Evolutionary conservation across 345 rosid genomes (phyloP).

Genomic region (Angophora floribunda): DNA sequence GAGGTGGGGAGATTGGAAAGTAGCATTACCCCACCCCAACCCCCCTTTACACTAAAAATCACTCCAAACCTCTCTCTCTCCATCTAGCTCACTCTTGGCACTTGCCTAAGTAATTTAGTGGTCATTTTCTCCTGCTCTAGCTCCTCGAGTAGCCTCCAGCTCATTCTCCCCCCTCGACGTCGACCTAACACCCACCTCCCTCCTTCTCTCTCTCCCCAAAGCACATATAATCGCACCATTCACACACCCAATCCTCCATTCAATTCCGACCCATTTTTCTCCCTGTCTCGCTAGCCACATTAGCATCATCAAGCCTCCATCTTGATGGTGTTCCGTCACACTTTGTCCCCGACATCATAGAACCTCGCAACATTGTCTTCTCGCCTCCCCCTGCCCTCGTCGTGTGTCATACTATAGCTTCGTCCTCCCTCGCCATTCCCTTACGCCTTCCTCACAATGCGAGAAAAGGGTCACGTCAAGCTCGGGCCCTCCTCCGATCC

Average conservation of each 20-base stretch:
- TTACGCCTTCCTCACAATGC: not conserved
- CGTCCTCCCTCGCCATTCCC: not conserved
- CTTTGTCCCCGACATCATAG: not conserved
- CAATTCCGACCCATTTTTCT: not conserved
- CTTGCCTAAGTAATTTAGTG: not conserved
- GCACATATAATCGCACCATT: not conserved
- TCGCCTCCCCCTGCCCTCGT: no score
- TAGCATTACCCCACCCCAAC: not conserved
- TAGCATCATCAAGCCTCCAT: not conserved
- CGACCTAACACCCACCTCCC: constrained; percentile 35
- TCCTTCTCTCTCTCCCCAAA: not conserved
- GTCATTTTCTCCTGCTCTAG: not conserved
- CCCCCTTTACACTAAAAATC: not conserved
- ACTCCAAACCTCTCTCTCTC: not conserved
- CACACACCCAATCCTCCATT: not conserved
- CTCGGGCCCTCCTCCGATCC: constrained; percentile 5
- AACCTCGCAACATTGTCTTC: not conserved
- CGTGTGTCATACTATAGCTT: no score
- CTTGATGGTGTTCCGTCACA: not conserved
- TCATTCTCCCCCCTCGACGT: constrained; percentile 14
- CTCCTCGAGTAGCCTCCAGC: constrained; percentile 46
- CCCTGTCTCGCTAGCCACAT: not conserved
- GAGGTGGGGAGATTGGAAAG: not conserved
- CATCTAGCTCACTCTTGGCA: not conserved
- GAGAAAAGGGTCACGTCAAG: constrained; percentile 42